Base-by-base conservation (phyloP, 805 yeast genomes). In the Sungouiozyma ichnusensis region DNA sequence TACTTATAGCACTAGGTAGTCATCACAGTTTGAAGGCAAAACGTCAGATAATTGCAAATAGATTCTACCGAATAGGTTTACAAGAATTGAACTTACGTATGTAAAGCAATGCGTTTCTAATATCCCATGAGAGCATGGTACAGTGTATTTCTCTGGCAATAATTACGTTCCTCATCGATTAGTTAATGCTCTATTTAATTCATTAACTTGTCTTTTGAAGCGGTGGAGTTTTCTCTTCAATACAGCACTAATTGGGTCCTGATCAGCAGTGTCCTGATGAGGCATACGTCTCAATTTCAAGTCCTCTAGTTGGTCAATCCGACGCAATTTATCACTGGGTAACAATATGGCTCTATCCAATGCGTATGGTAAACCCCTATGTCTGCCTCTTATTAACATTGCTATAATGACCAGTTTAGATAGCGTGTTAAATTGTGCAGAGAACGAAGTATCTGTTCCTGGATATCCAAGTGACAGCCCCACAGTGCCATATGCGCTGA, bases 401-500 rank as follows among this genome's bases (percentile, higher is more conserved):
- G 88, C 88, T 48, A 85, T 78, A 34, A 92, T 77, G 2, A 88
- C 85, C 35, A 90, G 67, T 56, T 92, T 92, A 1, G 95, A 82
- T 3, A 90, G 52, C 0, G 71, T 71, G 16, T 74, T 72, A 58
- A 90, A 86, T 54, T 81, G 74, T 0, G 77, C 86, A n/a, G 81
- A 72, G 36, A 92, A 74, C 1, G 97, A 84, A 2, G 85, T 68
- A 45, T 72, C 65, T 3, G 73, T 66, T 36, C 65, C 66, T 0
- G 94, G 84, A 49, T 79, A 86, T 0, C 98, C 98, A 42, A 86
- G 62, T 4, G 95, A 83, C 45, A 90, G 63, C 0, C 98, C 98
- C 34, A 90, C 97, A 0, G 95, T 87, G 60, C 97, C 97, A 64
- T 90, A 92, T 0, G 97, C 97, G 48, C 94, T 81, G 4, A 86